phyloP scores from a whole-genome alignment of 257 asterid genomes.

The Pogostemon cablin region DNA sequence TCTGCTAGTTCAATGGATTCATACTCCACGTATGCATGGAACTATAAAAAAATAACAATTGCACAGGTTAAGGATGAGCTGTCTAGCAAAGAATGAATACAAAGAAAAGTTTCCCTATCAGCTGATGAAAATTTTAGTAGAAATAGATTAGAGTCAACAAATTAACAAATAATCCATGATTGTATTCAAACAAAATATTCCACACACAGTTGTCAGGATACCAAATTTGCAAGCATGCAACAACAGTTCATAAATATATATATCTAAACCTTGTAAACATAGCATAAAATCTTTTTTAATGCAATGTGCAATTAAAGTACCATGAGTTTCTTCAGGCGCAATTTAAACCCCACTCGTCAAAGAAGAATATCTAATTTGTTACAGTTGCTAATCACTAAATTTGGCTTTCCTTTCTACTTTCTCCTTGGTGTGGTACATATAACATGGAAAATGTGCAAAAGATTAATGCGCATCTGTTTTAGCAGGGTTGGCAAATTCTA shows the following conservation, averaged over 20 bases:
- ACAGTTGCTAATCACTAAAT: background rate
- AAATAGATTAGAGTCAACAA: background rate
- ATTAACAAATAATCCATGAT: background rate
- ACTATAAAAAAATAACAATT: conserved; percentile 49
- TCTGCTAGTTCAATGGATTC: conserved; percentile 80
- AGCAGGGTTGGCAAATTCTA: background rate
- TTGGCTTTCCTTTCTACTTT: background rate
- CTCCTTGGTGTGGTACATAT: background rate
- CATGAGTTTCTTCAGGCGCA: background rate
- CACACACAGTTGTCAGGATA: background rate
- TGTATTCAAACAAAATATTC: background rate
- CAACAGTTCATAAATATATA: background rate
- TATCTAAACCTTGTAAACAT: background rate
- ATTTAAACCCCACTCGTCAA: background rate
- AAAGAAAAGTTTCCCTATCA: background rate
- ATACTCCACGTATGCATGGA: conserved; percentile 91
- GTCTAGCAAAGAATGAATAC: conserved; percentile 19
- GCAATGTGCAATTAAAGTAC: background rate
- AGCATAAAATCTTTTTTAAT: conserved; percentile 14
- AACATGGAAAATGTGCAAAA: background rate
- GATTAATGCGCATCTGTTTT: background rate
- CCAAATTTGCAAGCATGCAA: background rate
- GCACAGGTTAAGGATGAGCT: conserved; percentile 23
- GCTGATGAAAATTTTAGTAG: background rate
- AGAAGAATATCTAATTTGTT: background rate